Evolutionary conservation across 108 stramenopile species (phyloP), one percentile per base, ranked within the genome.

Genomic region (Phaeodactylum tricornutum): DNA sequence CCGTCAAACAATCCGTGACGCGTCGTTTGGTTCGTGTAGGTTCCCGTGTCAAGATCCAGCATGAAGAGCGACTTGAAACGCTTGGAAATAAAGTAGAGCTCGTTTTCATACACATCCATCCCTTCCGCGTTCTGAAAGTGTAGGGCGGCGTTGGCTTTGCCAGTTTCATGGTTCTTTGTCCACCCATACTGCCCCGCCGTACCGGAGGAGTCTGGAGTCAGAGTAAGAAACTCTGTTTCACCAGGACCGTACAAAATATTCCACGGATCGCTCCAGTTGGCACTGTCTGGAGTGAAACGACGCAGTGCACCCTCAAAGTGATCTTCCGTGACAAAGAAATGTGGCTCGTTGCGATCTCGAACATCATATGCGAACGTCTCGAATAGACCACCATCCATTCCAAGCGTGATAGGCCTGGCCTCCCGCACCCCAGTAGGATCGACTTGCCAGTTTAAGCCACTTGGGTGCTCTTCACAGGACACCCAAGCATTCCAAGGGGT

Each of bases 321-420:
- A 36, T 82, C 75, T 62, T 74, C 72, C 6, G 81, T 75, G 3
- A 72, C 42, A 49, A 72, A 82, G 34, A 72, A 77, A 28, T 44
- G 22, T 15, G 17, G 11, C 8, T 16, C 3, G 16, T 32, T 28
- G 29, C 62, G 30, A 17, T 67, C 36, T 16, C 23, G 39, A 16
- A 62, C 47, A 37, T 63, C 67, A 15, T 36, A 59, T 9, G 74
- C 66, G 42, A 72, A 53, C 7, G 58, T 52, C 43, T 77, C 75
- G 33, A 43, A 77, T n/a, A 32, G 12, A 53, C 67, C 34, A 24
- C 12, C 31, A 1, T 23, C 2, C 2, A 31, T 5, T 40, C 65
- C 71, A 58, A 66, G 67, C 1, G 64, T 69, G 25, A 43, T 57
- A 73, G 29, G 4, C 24, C 5, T 7, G 28, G 4, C 44, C 24